Evolutionary conservation across 2,329 filamentous ascomycete genomes (phyloP), one percentile per base, ranked within the genome.

Genomic region (Botrytis sinoallii): DNA sequence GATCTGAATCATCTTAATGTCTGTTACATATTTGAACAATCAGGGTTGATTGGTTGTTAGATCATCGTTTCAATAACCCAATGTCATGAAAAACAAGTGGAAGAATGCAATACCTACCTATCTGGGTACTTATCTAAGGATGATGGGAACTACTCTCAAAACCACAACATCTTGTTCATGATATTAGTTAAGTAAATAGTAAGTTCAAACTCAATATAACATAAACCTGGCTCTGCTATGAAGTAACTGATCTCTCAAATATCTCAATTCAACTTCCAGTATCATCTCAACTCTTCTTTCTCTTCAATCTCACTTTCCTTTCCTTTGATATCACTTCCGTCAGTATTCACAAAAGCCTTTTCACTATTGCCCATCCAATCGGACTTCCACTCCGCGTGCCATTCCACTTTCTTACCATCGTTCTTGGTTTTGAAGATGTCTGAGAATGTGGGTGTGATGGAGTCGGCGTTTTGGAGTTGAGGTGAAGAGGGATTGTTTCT

Each of bases 191-290:
- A 55, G 48, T n/a, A 6, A n/a, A 55, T 7, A 1, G 3, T 14
- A 52, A 12, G 6, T 7, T n/a, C 12, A 55, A 16, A 55, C 16
- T n/a, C 5, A n/a, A 52, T 0, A 16, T n/a, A 52, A 12, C 10
- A n/a, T 42, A 5, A 10, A 57, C 7, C 5, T n/a, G 18, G 20
- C 1, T n/a, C 7, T n/a, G 32, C 40, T n/a, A 10, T 5, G 7
- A 42, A 63, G 3, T 3, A n/a, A 63, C 8, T 16, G 14, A 25
- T n/a, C 32, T 18, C 40, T 42, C 16, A 20, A 29, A 40, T 16
- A 1, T 18, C 16, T 18, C 14, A 29, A 44, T 5, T 1, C 29
- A 8, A 6, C 16, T 1, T 25, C 9, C 8, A 20, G 4, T 1
- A 22, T 32, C 9, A 48, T 66, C 44, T 48, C 5, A 48, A 4